phyloP scores from a whole-genome alignment of 2,329 filamentous ascomycete genomes.

The Grosmannia penicillata region DNA sequence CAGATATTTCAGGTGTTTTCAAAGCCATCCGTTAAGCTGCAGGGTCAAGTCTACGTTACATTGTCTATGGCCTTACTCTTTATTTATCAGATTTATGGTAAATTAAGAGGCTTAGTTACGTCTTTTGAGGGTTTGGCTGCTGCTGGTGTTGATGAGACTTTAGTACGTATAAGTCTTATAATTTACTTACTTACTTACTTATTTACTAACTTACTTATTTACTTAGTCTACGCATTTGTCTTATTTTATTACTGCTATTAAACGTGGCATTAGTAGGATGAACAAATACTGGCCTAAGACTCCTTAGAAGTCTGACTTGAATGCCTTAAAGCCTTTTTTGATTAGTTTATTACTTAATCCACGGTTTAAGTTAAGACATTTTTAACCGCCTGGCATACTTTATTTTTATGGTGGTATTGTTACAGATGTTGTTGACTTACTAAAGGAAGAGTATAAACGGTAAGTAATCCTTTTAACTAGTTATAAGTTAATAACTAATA shows the following conservation, averaged over 20 bases:
- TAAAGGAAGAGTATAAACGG: neutral
- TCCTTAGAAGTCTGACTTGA: too few relatives aligned
- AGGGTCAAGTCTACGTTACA: too few relatives aligned
- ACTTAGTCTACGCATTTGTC: too few relatives aligned
- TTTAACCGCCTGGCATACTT: neutral
- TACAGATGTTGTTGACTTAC: neutral
- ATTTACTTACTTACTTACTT: neutral
- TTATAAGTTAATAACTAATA: too few relatives aligned
- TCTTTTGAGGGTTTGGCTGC: conserved; percentile 1
- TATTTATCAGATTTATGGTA: conserved; percentile 1
- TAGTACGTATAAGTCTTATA: too few relatives aligned
- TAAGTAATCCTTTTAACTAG: neutral
- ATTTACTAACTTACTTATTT: too few relatives aligned
- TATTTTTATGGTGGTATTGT: neutral
- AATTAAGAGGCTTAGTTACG: conserved; percentile 3
- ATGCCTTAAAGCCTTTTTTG: neutral
- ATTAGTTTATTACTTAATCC: too few relatives aligned
- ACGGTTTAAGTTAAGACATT: too few relatives aligned
- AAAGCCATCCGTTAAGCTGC: neutral
- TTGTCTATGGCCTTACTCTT: conserved; percentile 1
- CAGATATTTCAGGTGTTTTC: neutral
- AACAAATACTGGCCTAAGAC: too few relatives aligned
- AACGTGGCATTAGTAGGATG: neutral
- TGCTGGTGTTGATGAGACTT: neutral
- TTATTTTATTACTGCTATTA: neutral